phyloP scores from a whole-genome alignment of 2,329 filamentous ascomycete genomes.

The Cylindrodendrum hubeiense region DNA sequence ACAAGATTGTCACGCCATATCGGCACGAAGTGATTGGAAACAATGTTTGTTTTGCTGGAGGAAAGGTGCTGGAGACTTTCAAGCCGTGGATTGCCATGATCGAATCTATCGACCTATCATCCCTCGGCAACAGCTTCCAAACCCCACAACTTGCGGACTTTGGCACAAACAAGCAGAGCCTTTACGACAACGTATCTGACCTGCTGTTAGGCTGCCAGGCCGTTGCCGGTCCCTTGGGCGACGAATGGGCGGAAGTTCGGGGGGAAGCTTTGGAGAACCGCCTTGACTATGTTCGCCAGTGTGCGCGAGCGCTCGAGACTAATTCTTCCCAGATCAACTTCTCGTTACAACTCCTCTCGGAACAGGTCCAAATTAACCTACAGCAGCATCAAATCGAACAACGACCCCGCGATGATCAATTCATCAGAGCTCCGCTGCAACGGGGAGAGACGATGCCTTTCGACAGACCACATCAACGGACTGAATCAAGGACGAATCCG shows the following conservation, averaged over 20 bases:
- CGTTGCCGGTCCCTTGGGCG: constrained; percentile 89
- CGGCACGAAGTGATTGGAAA: constrained; percentile 86
- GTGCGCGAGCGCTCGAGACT: constrained; percentile 84
- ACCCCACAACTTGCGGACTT: constrained; percentile 91
- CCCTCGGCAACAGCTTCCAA: constrained; percentile 81
- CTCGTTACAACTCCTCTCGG: constrained; percentile 87
- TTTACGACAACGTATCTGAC: constrained; percentile 94
- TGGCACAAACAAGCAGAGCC: constrained; percentile 88
- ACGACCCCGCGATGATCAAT: constrained; percentile 59
- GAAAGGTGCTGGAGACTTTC: constrained; percentile 88
- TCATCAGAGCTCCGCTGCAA: constrained; percentile 65
- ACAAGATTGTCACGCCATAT: constrained; percentile 84
- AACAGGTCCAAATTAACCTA: constrained; percentile 75
- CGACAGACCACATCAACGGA: constrained; percentile 66
- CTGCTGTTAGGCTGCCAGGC: constrained; percentile 89
- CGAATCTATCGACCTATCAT: constrained; percentile 90
- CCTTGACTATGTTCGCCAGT: constrained; percentile 81
- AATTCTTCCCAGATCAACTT: constrained; percentile 90
- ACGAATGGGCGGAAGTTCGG: constrained; percentile 95
- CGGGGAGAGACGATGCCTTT: constrained; percentile 70
- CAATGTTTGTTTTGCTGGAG: constrained; percentile 81
- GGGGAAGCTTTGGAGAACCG: constrained; percentile 91
- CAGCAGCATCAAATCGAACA: constrained; percentile 57
- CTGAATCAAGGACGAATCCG: constrained; percentile 64
- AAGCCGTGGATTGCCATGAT: constrained; percentile 90